These are phyloP conservation scores for Fusarium staphyleae DNA, from an alignment of 2,329 filamentous ascomycete species.

Conservation along the genomic window DNA sequence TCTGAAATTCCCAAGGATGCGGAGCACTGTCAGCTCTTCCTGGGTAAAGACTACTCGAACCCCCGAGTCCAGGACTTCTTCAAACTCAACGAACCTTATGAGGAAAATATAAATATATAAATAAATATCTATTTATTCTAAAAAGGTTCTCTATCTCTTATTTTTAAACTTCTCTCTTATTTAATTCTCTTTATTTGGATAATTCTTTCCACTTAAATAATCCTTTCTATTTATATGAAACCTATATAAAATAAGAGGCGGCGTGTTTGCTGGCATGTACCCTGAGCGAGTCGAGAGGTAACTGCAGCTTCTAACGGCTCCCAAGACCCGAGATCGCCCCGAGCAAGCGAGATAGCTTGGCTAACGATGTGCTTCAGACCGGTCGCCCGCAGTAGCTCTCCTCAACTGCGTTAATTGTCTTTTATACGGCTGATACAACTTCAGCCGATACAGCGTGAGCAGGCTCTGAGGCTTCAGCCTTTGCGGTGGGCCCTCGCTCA, in stretches of 20 bases:
- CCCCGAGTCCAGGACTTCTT: constrained; percentile 96
- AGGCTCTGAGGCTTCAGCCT: constrained; percentile 34
- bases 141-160: no score
- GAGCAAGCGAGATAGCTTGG: constrained; percentile 50
- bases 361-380: constrained; percentile 55
- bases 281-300: no score
- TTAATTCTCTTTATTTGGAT: no score
- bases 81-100: constrained; percentile 89
- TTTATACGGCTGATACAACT: constrained; percentile 8
- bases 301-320: constrained; percentile 59
- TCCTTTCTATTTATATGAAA: no score
- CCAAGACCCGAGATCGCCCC: constrained; percentile 48
- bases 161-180: no score
- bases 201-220: no score
- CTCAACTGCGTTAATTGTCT: not conserved
- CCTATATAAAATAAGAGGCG: no score
- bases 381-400: constrained; percentile 4
- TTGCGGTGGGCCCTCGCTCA: constrained; percentile 40
- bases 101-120: no score
- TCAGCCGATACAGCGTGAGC: constrained; percentile 33
- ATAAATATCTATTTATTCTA: no score
- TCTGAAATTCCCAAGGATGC: constrained; percentile 79
- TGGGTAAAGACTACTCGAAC: constrained; percentile 98
- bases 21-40: constrained; percentile 94
- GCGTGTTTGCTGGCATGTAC: no score